phyloP scores from a whole-genome alignment of 371 early-diverging fungal genomes.

The Fennellomyces sp. region DNA sequence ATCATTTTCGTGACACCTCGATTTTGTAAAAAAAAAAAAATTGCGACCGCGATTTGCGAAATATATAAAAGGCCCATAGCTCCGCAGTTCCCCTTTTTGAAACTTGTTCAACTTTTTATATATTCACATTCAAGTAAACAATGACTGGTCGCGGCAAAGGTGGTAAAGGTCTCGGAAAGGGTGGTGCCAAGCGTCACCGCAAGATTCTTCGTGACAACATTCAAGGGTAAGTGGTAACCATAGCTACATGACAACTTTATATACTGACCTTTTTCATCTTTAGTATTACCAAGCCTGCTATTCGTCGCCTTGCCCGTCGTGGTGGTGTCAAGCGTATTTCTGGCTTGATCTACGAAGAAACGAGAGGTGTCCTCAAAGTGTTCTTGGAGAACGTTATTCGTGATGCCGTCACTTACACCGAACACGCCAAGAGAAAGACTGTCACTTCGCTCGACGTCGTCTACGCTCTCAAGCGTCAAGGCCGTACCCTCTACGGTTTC shows the following conservation, averaged over 20 bases:
- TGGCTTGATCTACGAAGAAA: constrained; percentile 99
- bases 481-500: constrained; percentile 81
- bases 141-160: constrained; percentile 97
- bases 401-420: constrained; percentile 99
- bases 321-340: constrained; percentile 99
- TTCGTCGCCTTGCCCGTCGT: constrained; percentile 99
- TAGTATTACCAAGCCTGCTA: constrained; percentile 99
- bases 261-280: background rate
- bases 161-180: constrained; percentile 97
- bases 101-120: constrained; percentile 18
- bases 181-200: constrained; percentile 98
- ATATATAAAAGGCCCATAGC: constrained; percentile 10
- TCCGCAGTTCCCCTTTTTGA: constrained; percentile 8
- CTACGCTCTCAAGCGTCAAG: constrained; percentile 97
- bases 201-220: constrained; percentile 99
- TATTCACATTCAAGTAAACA: constrained; percentile 14
- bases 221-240: constrained; percentile 65
- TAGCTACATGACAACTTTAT: background rate
- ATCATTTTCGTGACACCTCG: constrained; percentile 3
- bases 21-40: constrained; percentile 15
- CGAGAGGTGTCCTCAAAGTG: constrained; percentile 94
- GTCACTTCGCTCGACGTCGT: constrained; percentile 90
- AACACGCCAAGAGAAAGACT: constrained; percentile 99
- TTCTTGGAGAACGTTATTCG: constrained; percentile 99
- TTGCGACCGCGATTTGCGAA: background rate